Percentiles rank a stretch among this genome's conserved stretches.
Conservation (phyloP, 768 basidiomycete species). For the Pleurotus ostreatus region DNA sequence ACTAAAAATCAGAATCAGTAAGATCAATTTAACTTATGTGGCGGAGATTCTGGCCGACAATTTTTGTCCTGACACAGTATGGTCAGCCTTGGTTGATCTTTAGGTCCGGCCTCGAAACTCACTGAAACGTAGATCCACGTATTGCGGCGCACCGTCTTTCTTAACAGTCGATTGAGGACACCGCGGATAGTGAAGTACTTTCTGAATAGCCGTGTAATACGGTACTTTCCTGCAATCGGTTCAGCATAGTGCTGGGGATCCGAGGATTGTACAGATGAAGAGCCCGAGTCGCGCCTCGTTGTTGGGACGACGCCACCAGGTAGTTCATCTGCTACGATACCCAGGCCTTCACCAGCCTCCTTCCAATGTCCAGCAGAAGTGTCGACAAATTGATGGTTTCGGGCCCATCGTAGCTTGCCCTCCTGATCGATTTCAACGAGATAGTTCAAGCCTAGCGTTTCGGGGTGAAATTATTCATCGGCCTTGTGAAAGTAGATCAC, state of each 20-base stretch:
- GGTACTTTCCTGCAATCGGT: slow-evolving; percentile 23
- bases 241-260: slow-evolving; percentile 42
- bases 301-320: slow-evolving; percentile 11
- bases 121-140: slow-evolving; percentile 72
- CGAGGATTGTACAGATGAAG: slow-evolving; percentile 17
- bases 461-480: background rate
- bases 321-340: slow-evolving; percentile 42
- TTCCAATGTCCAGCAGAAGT: slow-evolving; percentile 60
- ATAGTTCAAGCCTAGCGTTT: slow-evolving; percentile 52
- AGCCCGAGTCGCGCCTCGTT: slow-evolving; percentile 11
- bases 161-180: slow-evolving; percentile 45
- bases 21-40: background rate
- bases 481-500: slow-evolving; percentile 10
- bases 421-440: slow-evolving; percentile 50
- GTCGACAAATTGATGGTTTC: slow-evolving; percentile 54
- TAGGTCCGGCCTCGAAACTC: slow-evolving; percentile 17
- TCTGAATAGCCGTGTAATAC: slow-evolving; percentile 34
- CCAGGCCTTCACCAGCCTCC: slow-evolving; percentile 52
- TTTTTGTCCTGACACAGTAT: slow-evolving; percentile 40
- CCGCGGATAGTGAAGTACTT: slow-evolving; percentile 49
- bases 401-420: slow-evolving; percentile 56
- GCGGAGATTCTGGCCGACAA: slow-evolving; percentile 28
- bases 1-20: slow-evolving; percentile 25
- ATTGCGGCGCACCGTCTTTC: slow-evolving; percentile 55
- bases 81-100: background rate